Evolutionary conservation across 345 rosid genomes (phyloP).

Genomic region (Dovyalis caffra): DNA sequence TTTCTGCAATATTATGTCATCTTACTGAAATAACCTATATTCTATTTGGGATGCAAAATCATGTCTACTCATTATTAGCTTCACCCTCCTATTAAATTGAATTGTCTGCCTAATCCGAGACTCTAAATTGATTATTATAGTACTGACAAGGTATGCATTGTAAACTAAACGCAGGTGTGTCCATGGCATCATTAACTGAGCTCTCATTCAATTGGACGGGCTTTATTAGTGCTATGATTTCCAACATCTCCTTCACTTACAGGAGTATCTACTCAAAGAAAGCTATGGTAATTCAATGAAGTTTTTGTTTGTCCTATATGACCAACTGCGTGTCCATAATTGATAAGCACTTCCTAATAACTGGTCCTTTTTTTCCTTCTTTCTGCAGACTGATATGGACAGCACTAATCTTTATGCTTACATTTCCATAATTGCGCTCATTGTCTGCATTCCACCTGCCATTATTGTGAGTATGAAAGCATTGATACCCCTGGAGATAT

Average conservation of each 20-base stretch:
- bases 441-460: conserved; percentile 93
- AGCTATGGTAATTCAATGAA: conserved; percentile 69
- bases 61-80: neutral
- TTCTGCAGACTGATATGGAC: conserved; percentile 93
- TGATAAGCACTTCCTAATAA: neutral
- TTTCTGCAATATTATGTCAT: neutral
- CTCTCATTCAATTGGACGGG: conserved; percentile 96
- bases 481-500: neutral
- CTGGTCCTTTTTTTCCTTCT: neutral
- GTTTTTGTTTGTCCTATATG: neutral
- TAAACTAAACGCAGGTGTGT: conserved; percentile 51
- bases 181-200: conserved; percentile 92
- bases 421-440: conserved; percentile 90
- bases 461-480: conserved; percentile 54
- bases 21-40: neutral
- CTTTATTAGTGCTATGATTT: conserved; percentile 97
- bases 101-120: neutral
- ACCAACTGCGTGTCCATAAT: neutral
- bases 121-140: neutral
- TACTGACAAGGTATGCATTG: neutral
- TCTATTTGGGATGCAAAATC: neutral
- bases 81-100: neutral
- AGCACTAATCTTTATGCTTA: conserved; percentile 92
- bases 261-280: conserved; percentile 94
- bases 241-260: conserved; percentile 94